Evolutionary conservation across 345 rosid species (phyloP), one percentile per base, ranked within the genome.

Genomic region (Arabidopsis arenosa): DNA sequence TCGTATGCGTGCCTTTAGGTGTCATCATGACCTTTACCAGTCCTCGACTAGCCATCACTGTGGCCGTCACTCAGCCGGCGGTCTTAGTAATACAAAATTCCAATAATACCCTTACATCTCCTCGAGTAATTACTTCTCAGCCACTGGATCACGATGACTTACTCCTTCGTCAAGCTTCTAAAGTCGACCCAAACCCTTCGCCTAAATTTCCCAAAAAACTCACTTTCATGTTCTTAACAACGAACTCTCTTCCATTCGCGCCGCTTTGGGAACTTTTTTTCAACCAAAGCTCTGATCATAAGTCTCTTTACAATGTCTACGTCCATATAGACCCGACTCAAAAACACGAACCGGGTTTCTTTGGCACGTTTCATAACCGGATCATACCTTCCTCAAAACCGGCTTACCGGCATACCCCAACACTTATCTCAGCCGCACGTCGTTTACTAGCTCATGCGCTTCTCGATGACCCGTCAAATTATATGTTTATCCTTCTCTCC

Each of bases 181-280:
- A 78, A 40, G 84, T 67, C 32, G 71, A 73, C 72, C 72, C 76
- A 9, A 79, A 59, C 4, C 82, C 72, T 11, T 79, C 66, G 30
- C 62, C 82, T 0, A 52, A 10, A 3, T 26, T 49, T 0, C 84
- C 77, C 0, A 84, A 80, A 75, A 93, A 90, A 74, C 63, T 90
- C 1, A 94, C 94, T 4, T 89, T 93, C 80, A 53, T 90, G 82
- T 90, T 93, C 79, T 83, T 89, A 8, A 83, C 90, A 12, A 84
- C 89, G 0, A 39, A 82, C 0, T 87, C 92, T 37, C 91, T 93
- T 35, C 89, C 84, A 1, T 56, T 89, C 0, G 90, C 91, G n/a
- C 87, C 88, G 2, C 65, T 90, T 1, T 90, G 96, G 94, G 88
- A 90, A 52, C 72, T 85, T 49, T 93, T 60, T 73, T 90, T 90